A percentile compares a stretch with the other conserved stretches of the same genome.
phyloP scores from a whole-genome alignment of 1,284 basidiomycete genomes.

The Flammula alnicola region DNA sequence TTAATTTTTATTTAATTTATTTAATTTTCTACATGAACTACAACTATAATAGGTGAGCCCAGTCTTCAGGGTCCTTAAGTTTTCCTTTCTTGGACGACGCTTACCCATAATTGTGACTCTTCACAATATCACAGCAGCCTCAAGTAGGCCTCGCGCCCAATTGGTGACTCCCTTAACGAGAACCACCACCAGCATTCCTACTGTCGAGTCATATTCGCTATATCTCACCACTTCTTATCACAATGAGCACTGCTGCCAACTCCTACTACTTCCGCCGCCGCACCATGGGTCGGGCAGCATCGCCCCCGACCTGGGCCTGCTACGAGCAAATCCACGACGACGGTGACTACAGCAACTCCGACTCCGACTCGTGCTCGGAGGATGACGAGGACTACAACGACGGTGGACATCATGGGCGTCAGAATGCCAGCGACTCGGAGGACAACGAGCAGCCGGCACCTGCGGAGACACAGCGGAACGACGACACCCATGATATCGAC shows the following conservation, averaged over 20 bases:
- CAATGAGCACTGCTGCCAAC: slow-evolving; percentile 47
- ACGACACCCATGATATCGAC: slow-evolving; percentile 46
- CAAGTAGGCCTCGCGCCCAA: slow-evolving; percentile 15
- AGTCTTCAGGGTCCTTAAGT: no score
- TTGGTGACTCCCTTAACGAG: slow-evolving; percentile 10
- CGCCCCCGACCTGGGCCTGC: slow-evolving; percentile 83
- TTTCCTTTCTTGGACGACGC: slow-evolving; percentile 3
- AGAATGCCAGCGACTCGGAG: slow-evolving; percentile 41
- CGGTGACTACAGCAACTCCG: slow-evolving; percentile 52
- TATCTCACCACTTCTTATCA: slow-evolving; percentile 7
- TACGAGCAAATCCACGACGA: slow-evolving; percentile 82
- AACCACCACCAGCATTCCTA: slow-evolving; percentile 7
- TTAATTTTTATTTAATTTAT: no score
- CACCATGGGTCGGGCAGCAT: slow-evolving; percentile 75
- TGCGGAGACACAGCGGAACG: slow-evolving; percentile 37
- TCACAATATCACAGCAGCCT: slow-evolving; percentile 17
- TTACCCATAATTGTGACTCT: slow-evolving; percentile 7
- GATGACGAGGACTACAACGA: slow-evolving; percentile 66
- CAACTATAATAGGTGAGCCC: no score
- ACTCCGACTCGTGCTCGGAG: slow-evolving; percentile 69
- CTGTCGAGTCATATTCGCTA: slow-evolving; percentile 3
- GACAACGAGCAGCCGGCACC: slow-evolving; percentile 33
- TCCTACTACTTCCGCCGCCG: slow-evolving; percentile 70
- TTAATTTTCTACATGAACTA: no score
- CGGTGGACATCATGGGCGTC: slow-evolving; percentile 25